Evolutionary conservation across 2,329 filamentous ascomycete genomes (phyloP), one percentile per base, ranked within the genome.

Genomic region (Aspergillus luchuensis): DNA sequence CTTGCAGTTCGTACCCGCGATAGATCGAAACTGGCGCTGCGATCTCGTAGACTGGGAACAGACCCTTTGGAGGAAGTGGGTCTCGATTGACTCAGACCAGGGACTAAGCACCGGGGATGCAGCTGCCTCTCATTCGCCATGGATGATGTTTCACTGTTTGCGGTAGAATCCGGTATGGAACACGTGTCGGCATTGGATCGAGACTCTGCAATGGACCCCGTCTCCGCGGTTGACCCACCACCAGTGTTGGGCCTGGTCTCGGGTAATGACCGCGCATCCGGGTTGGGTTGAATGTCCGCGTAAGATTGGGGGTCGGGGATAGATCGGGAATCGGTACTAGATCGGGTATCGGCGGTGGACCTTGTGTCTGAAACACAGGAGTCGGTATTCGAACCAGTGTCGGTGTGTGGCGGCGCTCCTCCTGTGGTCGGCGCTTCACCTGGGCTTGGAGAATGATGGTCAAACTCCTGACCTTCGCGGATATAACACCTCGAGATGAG

Each of bases 401-500:
- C 41, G 7, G 41, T 45, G 41, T 19, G n/a, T n/a, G 49, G 10
- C 36, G 36, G 39, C 21, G 23, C 39, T 2, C 28, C 33, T 11
- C 33, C 11, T 10, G 11, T 36, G 11, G 33, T 5, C 5, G 33
- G 33, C 11, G 33, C 33, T 13, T 36, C 33, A 36, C 4, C 28
- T 13, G 38, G 8, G 21, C 13, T 36, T 6, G 53, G 5, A 2
- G 43, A 5, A 7, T 23, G 38, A 0, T 49, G 21, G 2, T 23
- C 11, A 36, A 47, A 62, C 43, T 62, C 60, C 23, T 62, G 41
- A 28, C 57, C 60, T 17, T 59, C 60, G 25, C 48, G 53, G 11
- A 57, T 60, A 43, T 62, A 60, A 21, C 53, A 62, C 17, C 45
- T 51, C 33, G 60, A 59, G 17, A 62, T 62, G 7, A 62, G 28